These are phyloP conservation scores for Fusarium avenaceum DNA, from an alignment of 2,329 filamentous ascomycete species.

Conservation along the genomic window DNA sequence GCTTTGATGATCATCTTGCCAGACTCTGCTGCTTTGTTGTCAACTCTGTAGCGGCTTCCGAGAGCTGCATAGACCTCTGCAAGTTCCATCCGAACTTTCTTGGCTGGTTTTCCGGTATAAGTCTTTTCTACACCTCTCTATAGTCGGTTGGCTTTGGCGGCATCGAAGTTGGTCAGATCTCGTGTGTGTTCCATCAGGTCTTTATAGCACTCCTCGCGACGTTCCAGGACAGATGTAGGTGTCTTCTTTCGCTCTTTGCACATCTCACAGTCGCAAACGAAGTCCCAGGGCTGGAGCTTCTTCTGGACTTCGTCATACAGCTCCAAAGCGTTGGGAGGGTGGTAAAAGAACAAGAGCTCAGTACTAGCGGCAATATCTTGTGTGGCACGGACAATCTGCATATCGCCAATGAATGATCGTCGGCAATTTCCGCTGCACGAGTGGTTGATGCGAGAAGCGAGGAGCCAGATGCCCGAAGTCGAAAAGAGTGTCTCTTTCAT, in stretches of 20 bases:
- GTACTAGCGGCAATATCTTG: not conserved
- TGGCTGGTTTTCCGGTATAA: slow-evolving; percentile 20
- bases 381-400: slow-evolving; percentile 13
- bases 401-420: slow-evolving; percentile 12
- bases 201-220: slow-evolving; percentile 27
- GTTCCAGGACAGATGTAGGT: slow-evolving; percentile 10
- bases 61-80: not conserved
- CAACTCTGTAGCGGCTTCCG: not conserved
- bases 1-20: slow-evolving; percentile 10
- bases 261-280: not conserved
- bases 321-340: not conserved
- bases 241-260: slow-evolving; percentile 47
- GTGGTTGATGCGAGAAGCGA: slow-evolving; percentile 14
- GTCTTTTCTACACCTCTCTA: slow-evolving; percentile 44
- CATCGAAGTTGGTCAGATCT: not conserved
- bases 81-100: not conserved
- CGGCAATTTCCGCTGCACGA: slow-evolving; percentile 10
- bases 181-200: slow-evolving; percentile 13
- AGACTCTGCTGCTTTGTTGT: not conserved
- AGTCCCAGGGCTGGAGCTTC: not conserved
- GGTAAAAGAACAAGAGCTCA: slow-evolving; percentile 5
- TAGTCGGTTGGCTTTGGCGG: slow-evolving; percentile 20
- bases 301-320: slow-evolving; percentile 10
- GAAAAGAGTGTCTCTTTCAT: too few species aligned
- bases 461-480: slow-evolving; percentile 6